These are phyloP conservation scores for Ceratobasidium sp. DNA, from an alignment of 1,284 basidiomycete species.

Conservation along the genomic window DNA sequence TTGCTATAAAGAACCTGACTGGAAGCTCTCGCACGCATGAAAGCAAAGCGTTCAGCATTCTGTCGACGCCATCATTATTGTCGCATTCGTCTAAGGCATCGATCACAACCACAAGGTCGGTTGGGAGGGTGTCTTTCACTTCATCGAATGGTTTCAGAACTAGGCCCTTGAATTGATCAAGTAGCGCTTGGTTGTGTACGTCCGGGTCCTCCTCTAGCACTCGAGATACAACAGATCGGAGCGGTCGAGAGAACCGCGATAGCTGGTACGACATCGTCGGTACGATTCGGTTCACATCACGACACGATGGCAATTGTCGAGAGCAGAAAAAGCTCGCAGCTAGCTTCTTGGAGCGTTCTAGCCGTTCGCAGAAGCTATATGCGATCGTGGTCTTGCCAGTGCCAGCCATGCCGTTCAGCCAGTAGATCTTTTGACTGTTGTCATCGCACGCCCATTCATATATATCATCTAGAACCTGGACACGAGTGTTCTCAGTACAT, in stretches of 20 bases:
- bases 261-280: neutral
- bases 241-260: neutral
- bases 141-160: neutral
- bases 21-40: neutral
- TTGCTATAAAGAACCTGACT: neutral
- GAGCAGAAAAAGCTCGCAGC: conserved; percentile 4
- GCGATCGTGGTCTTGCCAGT: too few relatives aligned
- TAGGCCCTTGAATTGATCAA: neutral
- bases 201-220: neutral
- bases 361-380: neutral
- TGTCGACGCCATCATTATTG: neutral
- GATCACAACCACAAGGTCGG: neutral
- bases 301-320: neutral
- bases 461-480: neutral
- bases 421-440: too few relatives aligned
- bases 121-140: neutral
- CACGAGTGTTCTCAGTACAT: neutral
- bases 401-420: too few relatives aligned
- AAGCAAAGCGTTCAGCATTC: neutral
- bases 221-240: neutral
- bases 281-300: neutral
- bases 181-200: neutral
- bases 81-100: neutral
- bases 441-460: neutral
- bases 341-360: neutral